Evolutionary conservation across 1,284 basidiomycete species (phyloP), one percentile per base, ranked within the genome.

Genomic region (Mycena citricolor): DNA sequence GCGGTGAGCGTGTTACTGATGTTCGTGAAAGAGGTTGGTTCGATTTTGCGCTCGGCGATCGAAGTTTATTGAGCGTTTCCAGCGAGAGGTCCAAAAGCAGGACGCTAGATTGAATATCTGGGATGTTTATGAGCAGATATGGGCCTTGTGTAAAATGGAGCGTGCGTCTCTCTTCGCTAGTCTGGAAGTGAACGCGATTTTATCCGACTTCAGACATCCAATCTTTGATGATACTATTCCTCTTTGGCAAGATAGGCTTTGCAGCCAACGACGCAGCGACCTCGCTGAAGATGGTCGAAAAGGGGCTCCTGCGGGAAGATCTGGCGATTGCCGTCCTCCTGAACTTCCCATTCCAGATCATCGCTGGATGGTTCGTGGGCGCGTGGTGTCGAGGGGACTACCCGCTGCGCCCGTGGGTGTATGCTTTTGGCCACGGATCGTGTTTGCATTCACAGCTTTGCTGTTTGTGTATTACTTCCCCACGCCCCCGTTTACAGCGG

Each of bases 331-430:
- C 93, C 2, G 94, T 97, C 22, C 79, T 99, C 36, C 90, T 98
- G 58, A 97, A 99, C 66, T 98, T 99, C 56, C 97, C 97, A 2
- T 97, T 97, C 68, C 95, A 99, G 69, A 91, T 99, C 47, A 62
- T 94, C 44, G 93, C 91, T 26, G 95, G 95, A 10, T 99, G 92
- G 83, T 73, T 97, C 13, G 93, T 94, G 1, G 95, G 93, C 4
- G 82, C 83, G 54, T 98, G 94, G 93, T 86, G 90, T 5, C 73
- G 80, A 42, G 89, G 89, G 4, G 77, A 83, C 41, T 76, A 74
- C 37, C 87, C 87, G 8, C 71, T 93, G 22, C 78, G 81, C 14
- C 88, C 90, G 4, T 99, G 95, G 95, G 70, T 97, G 33, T 77
- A 76, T 54, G 93, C 94, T 97, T 95, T 67, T 91, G 90, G 83